Evolutionary conservation across 257 asterid genomes (phyloP), one percentile per base, ranked within the genome.

Genomic region (Leonotis leonurus): DNA sequence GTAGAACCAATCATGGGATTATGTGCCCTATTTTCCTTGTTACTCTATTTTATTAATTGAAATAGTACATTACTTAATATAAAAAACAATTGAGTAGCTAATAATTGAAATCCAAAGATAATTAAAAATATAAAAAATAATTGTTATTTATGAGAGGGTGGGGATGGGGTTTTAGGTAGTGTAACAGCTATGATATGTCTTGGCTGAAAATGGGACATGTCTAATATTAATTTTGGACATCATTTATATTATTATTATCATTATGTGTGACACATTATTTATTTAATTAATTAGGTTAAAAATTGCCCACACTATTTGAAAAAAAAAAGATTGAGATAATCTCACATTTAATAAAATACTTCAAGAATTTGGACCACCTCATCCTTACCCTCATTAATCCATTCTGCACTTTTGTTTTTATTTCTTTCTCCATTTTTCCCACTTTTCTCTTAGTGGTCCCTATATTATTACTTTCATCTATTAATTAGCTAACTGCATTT

Each of bases 291-390:
- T 60, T 45, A 37, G 66, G 77, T 73, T 70, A 73, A 73, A 67
- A 50, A 40, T 2, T 7, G 55, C 29, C 13, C 40, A 35, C 22
- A 43, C 46, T 6, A 64, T 71, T 64, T 59, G 18, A 59, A 53
- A 70, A 65, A 61, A n/a, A 37, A 62, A 16, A 36, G 60, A 65
- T 8, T 17, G 53, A 58, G 50, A 6, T 17, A 27, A 37, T 44
- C 61, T 56, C 52, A 30, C 43, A 62, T 57, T 68, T 33, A 2
- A 2, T 27, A 22, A 67, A 58, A 64, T 44, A 25, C 54, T 49
- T 56, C n/a, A 64, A 16, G 21, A 44, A 69, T 53, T 16, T 29
- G 87, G 87, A 81, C 87, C 87, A 81, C 87, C 71, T 66, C 72
- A 70, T 77, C 81, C 52, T 69, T 74, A 65, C 32, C 58, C 32